A percentile compares a stretch with the other conserved stretches of the same genome.
Evolutionary conservation across 2,329 filamentous ascomycete species (phyloP).

Genomic region (Emergomyces pasteurianus): DNA sequence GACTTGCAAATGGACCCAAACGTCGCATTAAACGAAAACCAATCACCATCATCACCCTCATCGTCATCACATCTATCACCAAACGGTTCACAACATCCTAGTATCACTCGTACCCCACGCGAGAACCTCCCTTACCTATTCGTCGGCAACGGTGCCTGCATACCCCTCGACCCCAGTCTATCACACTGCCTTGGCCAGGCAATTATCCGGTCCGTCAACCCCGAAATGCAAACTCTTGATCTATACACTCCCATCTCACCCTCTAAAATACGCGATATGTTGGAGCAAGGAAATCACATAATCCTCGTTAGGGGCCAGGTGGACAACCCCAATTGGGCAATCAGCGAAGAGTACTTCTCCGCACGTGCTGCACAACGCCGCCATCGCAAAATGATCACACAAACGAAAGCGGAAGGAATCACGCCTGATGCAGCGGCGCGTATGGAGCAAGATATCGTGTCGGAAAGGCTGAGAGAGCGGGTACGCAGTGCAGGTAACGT

Average conservation of each 20-base stretch:
- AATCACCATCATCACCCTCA: constrained; percentile 1
- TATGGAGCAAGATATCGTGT: constrained; percentile 12
- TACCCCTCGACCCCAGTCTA: constrained; percentile 35
- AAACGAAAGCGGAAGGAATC: constrained; percentile 11
- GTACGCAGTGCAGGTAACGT: constrained; percentile 26
- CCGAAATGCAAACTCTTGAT: constrained; percentile 29
- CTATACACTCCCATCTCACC: constrained; percentile 38
- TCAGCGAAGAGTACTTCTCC: constrained; percentile 32
- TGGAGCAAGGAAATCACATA: constrained; percentile 28
- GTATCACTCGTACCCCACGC: constrained; percentile 29
- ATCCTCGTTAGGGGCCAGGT: constrained; percentile 38
- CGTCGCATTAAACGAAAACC: constrained; percentile 13
- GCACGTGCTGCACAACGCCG: constrained; percentile 26
- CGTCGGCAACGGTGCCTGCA: constrained; percentile 28
- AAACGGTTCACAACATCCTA: constrained; percentile 6
- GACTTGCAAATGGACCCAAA: constrained; percentile 11
- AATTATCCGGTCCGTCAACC: constrained; percentile 32
- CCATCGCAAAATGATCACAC: constrained; percentile 17
- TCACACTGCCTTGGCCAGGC: constrained; percentile 41
- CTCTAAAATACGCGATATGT: constrained; percentile 17
- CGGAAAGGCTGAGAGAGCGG: constrained; percentile 22
- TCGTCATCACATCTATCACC: not conserved
- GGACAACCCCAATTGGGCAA: constrained; percentile 35
- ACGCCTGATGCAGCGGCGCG: constrained; percentile 7
- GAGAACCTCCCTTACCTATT: constrained; percentile 42